These are phyloP conservation scores for Phytophthora hibernalis DNA, from an alignment of 352 stramenopile genomes.

Conservation along the genomic window DNA sequence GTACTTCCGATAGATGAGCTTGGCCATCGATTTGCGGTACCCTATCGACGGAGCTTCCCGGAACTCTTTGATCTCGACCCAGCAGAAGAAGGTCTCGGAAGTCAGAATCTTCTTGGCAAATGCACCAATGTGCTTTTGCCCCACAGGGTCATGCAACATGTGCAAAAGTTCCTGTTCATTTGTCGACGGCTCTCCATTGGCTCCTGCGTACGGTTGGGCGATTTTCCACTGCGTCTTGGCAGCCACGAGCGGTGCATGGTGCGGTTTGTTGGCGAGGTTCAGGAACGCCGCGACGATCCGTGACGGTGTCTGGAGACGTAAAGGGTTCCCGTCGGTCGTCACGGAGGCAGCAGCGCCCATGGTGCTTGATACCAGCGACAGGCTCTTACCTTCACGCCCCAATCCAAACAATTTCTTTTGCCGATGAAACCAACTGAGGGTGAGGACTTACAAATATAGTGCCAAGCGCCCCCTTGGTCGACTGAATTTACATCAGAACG, in stretches of 20 bases:
- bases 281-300: slow-evolving; percentile 58
- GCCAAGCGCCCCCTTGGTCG: neutral
- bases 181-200: slow-evolving; percentile 51
- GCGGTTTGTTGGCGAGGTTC: slow-evolving; percentile 64
- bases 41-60: slow-evolving; percentile 66
- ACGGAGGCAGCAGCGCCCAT: slow-evolving; percentile 59
- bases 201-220: slow-evolving; percentile 54
- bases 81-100: slow-evolving; percentile 87
- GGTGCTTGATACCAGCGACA: neutral
- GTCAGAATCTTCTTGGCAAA: slow-evolving; percentile 88
- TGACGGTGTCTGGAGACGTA: slow-evolving; percentile 54
- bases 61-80: slow-evolving; percentile 89
- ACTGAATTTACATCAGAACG: neutral
- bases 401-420: slow-evolving; percentile 14
- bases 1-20: slow-evolving; percentile 90
- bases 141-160: slow-evolving; percentile 80
- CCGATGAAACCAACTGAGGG: slow-evolving; percentile 29
- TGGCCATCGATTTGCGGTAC: slow-evolving; percentile 78
- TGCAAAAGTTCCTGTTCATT: slow-evolving; percentile 75
- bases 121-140: slow-evolving; percentile 81
- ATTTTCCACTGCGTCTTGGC: slow-evolving; percentile 87
- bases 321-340: slow-evolving; percentile 20
- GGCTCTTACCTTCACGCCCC: slow-evolving; percentile 1
- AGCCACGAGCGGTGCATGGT: slow-evolving; percentile 72
- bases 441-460: slow-evolving; percentile 23